Evolutionary conservation across 2,329 filamentous ascomycete genomes (phyloP).

Genomic region (Pyrenochaeta sp.): DNA sequence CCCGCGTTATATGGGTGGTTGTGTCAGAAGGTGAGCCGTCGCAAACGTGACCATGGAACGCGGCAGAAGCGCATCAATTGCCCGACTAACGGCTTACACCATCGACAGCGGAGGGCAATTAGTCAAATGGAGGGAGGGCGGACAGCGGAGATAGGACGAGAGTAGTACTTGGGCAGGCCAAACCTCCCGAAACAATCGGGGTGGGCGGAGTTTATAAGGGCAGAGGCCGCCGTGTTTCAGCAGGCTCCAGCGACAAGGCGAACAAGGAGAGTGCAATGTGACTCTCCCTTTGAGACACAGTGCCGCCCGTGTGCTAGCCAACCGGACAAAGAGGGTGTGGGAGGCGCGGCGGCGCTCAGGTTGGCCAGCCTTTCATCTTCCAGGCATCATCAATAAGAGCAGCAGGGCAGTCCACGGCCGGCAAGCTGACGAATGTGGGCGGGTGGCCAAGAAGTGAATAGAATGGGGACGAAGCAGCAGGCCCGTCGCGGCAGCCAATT

Average conservation of each 20-base stretch:
- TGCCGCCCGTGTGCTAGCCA: conserved; percentile 27
- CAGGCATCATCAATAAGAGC: conserved; percentile 33
- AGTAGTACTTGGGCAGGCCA: conserved; percentile 21
- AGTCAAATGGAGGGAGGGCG: conserved; percentile 28
- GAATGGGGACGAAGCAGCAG: conserved; percentile 36
- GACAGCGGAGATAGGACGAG: conserved; percentile 37
- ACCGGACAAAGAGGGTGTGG: conserved; percentile 39
- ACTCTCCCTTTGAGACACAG: conserved; percentile 30
- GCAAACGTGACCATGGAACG: conserved; percentile 38
- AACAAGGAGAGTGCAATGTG: conserved; percentile 32
- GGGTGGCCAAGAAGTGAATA: conserved; percentile 40
- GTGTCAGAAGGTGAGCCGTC: conserved; percentile 22
- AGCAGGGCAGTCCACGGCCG: conserved; percentile 30
- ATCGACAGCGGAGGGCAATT: conserved; percentile 23
- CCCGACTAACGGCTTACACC: conserved; percentile 34
- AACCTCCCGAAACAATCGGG: conserved; percentile 35
- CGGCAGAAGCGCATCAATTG: conserved; percentile 39
- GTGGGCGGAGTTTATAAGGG: conserved; percentile 34
- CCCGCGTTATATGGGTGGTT: conserved; percentile 24
- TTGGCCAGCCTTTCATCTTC: conserved; percentile 22
- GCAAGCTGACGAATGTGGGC: conserved; percentile 38
- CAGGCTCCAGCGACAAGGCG: conserved; percentile 39
- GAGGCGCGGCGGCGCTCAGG: conserved; percentile 26
- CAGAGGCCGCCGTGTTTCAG: conserved; percentile 19
- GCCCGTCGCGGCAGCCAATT: conserved; percentile 34